Evolutionary conservation across 169 alveolate genomes (phyloP).

Genomic region (Theileria annulata): DNA sequence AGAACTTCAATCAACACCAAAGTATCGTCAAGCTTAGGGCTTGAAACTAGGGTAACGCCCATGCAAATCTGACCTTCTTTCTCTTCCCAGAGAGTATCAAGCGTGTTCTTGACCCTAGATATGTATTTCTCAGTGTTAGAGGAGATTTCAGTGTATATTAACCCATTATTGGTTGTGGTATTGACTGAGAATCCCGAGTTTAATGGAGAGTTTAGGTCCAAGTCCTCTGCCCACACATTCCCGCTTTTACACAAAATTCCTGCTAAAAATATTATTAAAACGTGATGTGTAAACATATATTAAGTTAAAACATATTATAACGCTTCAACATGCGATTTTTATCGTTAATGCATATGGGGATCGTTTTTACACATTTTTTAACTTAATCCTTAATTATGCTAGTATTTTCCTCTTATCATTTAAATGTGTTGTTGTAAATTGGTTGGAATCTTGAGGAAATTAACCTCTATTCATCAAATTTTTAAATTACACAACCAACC

Average conservation of each 20-base stretch:
- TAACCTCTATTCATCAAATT: not conserved
- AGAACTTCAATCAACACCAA: not conserved
- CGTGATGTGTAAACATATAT: not conserved
- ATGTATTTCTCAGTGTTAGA: not conserved
- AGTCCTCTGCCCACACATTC: constrained; percentile 10
- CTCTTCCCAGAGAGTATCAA: not conserved
- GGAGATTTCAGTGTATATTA: not conserved
- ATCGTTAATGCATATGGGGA: not conserved
- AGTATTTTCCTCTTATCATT: not conserved
- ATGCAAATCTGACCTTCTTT: not conserved
- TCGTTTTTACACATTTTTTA: not conserved
- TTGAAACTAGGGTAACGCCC: not conserved
- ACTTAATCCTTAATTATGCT: not conserved
- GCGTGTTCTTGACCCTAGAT: not conserved
- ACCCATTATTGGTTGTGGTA: not conserved
- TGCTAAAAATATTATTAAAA: not conserved
- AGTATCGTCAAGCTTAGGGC: not conserved
- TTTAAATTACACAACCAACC: not conserved
- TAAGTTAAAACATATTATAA: not conserved
- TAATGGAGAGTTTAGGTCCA: not conserved
- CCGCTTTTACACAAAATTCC: not conserved
- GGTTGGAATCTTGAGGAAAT: not conserved
- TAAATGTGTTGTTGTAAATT: not conserved
- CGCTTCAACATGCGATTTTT: not conserved
- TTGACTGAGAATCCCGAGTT: constrained; percentile 7